These are phyloP conservation scores for Geotrichum carabidarum DNA, from an alignment of 1,139 yeast genomes.

Conservation along the genomic window DNA sequence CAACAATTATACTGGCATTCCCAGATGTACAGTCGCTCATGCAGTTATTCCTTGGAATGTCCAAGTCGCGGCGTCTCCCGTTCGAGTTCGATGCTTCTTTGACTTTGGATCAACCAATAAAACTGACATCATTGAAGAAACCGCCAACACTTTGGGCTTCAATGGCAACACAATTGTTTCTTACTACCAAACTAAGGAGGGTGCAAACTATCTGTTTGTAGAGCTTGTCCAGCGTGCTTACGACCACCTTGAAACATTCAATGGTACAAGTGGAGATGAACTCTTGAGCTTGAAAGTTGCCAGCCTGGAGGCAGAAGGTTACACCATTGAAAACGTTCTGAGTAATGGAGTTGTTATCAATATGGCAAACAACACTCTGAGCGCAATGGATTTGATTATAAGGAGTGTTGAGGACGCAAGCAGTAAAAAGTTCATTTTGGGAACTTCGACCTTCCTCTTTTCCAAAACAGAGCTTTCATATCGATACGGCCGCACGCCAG, in stretches of 20 bases:
- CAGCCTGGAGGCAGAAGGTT: not conserved
- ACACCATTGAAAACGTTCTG: not conserved
- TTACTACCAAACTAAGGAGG: constrained; percentile 1
- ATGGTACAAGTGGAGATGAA: not conserved
- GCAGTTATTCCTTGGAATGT: not conserved
- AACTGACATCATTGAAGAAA: not conserved
- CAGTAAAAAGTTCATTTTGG: not conserved
- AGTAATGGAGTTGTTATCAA: not conserved
- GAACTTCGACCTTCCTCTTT: not conserved
- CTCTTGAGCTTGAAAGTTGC: not conserved
- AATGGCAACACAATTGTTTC: not conserved
- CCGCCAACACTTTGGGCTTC: not conserved
- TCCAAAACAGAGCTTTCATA: constrained; percentile 1
- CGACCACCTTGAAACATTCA: not conserved
- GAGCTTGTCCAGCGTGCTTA: not conserved
- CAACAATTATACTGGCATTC: not conserved
- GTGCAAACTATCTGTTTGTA: constrained; percentile 7
- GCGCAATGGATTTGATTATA: not conserved
- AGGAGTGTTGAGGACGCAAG: not conserved
- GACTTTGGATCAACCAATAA: not conserved
- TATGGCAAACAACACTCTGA: not conserved
- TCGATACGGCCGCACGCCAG: constrained; percentile 1
- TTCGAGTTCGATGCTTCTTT: not conserved
- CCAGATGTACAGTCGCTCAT: not conserved
- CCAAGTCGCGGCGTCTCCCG: not conserved